Evolutionary conservation across 305 asterid species (phyloP).

Genomic region (Solanum hybrid): DNA sequence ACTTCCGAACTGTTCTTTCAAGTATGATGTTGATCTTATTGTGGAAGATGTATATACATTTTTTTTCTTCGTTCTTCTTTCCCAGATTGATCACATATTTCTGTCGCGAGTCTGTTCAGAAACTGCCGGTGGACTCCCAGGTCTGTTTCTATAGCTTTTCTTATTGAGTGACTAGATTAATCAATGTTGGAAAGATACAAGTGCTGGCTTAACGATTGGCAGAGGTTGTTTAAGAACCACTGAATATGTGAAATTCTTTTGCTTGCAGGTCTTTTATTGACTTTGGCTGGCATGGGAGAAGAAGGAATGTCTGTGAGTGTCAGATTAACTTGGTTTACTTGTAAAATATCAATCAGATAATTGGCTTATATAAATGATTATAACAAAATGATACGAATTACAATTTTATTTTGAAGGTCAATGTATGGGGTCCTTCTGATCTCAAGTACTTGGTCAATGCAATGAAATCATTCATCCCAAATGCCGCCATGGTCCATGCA

Average conservation of each 20-base stretch:
- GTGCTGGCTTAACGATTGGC: not conserved
- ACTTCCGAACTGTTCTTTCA: not conserved
- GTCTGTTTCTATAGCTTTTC: constrained; percentile 23
- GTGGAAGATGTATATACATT: not conserved
- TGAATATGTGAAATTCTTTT: not conserved
- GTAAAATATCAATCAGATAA: not conserved
- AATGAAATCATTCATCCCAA: constrained; percentile 78
- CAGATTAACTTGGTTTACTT: not conserved
- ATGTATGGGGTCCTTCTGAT: constrained; percentile 91
- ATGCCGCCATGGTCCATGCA: constrained; percentile 76
- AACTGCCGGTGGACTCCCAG: constrained; percentile 99
- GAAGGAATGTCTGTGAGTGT: constrained; percentile 77
- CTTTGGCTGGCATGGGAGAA: constrained; percentile 80
- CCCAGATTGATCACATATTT: constrained; percentile 94
- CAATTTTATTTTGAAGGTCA: constrained; percentile 45
- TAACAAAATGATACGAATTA: not conserved
- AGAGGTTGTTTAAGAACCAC: not conserved
- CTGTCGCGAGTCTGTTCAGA: constrained; percentile 95
- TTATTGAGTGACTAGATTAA: not conserved
- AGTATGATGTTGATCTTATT: not conserved
- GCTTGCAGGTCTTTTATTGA: constrained; percentile 70
- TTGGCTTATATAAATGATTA: not conserved
- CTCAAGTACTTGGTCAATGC: constrained; percentile 74
- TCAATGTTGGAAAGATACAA: not conserved
- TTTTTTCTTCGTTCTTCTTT: constrained; percentile 9